Evolutionary conservation across 441 rosid genomes (phyloP), one percentile per base, ranked within the genome.

Genomic region (Pelargonium fulgidum): DNA sequence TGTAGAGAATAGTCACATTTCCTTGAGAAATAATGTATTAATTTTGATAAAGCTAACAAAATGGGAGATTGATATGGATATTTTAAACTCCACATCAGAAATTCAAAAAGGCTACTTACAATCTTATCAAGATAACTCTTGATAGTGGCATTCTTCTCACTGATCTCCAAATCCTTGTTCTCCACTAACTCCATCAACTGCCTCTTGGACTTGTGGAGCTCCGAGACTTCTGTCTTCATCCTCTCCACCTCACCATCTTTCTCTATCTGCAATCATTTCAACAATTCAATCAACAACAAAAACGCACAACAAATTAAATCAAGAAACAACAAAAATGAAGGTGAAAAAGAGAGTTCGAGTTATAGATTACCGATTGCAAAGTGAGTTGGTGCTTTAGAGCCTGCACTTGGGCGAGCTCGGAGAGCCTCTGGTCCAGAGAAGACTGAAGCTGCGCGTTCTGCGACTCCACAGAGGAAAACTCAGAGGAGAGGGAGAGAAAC

Each of bases 241-340:
- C 92, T 85, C 88, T 90, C 98, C 4, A 82, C 69, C 71, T 86
- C 93, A 56, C 97, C 94, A 70, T 90, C 98, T 79, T 86, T 94
- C 63, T 78, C 92, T 83, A 93, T 87, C 97, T 93, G 67, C 67
- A 67, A 20, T 7, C 68, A 66, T 13, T 54, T 10, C 44, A 62
- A 17, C 54, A 1, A 13, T 4, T 12, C 2, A 58, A 39, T 16
- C 16, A 52, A 7, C 65, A 54, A 20, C 7, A 26, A 17, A 4
- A 45, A 19, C 20, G 16, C 52, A 10, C 14, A 48, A 68, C 7
- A 17, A 19, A 12, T n/a, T 41, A 4, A 13, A 20, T 19, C 2
- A 11, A 26, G 16, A 36, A 0, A 58, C 54, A 9, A 29, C 14
- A 29, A 11, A 16, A 19, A 44, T 11, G 4, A 3, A 20, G 9